A percentile compares a stretch with the other conserved stretches of the same genome.
Conservation (phyloP, 139 green algal species). For the Chlorella sp. region DNA sequence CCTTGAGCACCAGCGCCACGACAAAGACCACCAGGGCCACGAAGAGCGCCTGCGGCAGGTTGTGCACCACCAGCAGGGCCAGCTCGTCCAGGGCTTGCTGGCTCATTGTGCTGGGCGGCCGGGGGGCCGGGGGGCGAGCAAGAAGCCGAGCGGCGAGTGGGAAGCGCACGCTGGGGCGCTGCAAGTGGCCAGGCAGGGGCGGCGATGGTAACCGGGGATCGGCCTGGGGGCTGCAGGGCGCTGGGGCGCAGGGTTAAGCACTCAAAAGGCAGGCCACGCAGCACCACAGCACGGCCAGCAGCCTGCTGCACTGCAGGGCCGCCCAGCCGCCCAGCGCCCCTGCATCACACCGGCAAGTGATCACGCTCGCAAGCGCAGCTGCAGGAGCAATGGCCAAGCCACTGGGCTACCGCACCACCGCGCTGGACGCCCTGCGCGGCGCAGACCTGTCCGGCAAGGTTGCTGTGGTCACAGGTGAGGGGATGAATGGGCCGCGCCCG, state of each 20-base stretch:
- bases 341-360: background rate
- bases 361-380: background rate
- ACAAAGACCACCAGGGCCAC: constrained; percentile 40
- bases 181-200: background rate
- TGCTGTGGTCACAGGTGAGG: constrained; percentile 42
- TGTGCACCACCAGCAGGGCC: constrained; percentile 16
- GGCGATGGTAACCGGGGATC: background rate
- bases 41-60: constrained; percentile 35
- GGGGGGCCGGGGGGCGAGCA: background rate
- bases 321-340: background rate
- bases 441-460: constrained; percentile 46
- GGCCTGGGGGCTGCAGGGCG: too few species aligned
- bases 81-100: constrained; percentile 12
- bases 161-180: background rate
- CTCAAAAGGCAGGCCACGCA: too few species aligned
- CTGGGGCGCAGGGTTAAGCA: too few species aligned
- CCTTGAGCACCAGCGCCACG: constrained; percentile 37
- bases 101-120: background rate
- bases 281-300: too few species aligned
- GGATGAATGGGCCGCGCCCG: background rate
- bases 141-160: background rate
- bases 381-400: background rate
- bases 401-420: constrained; percentile 32
- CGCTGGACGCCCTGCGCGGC: constrained; percentile 39
- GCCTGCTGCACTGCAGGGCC: background rate